A percentile compares a stretch with the other conserved stretches of the same genome.
Evolutionary conservation across 2,329 filamentous ascomycete species (phyloP).

Genomic region (Pochonia chlamydosporia): DNA sequence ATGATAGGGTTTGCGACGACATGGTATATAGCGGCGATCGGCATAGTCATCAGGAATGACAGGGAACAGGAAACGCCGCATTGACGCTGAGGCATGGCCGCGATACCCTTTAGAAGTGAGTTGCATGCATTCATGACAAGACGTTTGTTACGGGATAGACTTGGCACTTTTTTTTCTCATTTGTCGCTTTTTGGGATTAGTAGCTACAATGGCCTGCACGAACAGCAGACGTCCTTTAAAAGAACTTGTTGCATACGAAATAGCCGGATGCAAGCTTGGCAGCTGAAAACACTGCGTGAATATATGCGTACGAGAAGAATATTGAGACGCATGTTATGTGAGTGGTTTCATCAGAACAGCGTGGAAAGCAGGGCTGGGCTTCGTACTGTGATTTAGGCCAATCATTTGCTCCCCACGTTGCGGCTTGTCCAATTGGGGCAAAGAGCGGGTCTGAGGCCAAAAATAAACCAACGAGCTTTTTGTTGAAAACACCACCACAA

Average conservation of each 20-base stretch:
- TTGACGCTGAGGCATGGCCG: constrained; percentile 22
- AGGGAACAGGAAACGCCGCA: constrained; percentile 13
- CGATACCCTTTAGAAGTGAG: constrained; percentile 24
- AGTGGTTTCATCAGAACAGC: too few species aligned
- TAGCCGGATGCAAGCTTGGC: not conserved
- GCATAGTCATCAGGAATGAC: constrained; percentile 14
- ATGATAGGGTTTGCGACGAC: constrained; percentile 11
- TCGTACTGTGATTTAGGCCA: too few species aligned
- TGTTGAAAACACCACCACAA: too few species aligned
- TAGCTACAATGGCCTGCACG: not conserved
- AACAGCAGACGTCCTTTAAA: not conserved
- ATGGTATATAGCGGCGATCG: constrained; percentile 10
- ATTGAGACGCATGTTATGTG: too few species aligned
- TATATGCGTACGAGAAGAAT: too few species aligned
- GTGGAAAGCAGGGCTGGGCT: too few species aligned
- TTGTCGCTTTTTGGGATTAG: constrained; percentile 3
- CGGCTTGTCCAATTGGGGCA: too few species aligned
- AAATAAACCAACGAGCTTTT: too few species aligned
- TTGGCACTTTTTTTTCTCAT: constrained; percentile 21
- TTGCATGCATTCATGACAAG: constrained; percentile 16
- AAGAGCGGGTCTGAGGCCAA: too few species aligned
- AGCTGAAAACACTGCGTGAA: too few species aligned
- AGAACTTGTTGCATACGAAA: not conserved
- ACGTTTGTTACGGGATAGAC: constrained; percentile 26
- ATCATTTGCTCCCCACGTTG: too few species aligned